Conservation (phyloP, 768 basidiomycete genomes). For the Suillus placidus region DNA sequence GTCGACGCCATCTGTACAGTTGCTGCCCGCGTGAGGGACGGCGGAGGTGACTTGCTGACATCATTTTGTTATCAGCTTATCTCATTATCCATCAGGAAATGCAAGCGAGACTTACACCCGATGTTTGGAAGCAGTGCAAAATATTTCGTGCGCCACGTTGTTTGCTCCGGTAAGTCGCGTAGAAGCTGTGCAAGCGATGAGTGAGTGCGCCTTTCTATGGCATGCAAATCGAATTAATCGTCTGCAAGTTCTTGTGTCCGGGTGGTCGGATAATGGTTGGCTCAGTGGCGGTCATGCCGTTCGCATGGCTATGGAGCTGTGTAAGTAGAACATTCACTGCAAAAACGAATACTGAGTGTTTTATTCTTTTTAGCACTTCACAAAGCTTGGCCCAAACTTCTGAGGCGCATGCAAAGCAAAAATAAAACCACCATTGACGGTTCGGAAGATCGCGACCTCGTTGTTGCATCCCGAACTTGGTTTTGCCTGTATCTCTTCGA, state of each 20-base stretch:
- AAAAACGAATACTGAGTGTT: not conserved
- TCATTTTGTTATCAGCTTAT: constrained; percentile 1
- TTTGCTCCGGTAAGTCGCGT: constrained; percentile 83
- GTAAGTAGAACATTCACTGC: constrained; percentile 44
- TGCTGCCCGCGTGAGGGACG: constrained; percentile 87
- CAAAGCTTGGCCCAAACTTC: constrained; percentile 85
- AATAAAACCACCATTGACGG: constrained; percentile 47
- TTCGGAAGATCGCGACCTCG: constrained; percentile 73
- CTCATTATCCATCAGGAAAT: constrained; percentile 49
- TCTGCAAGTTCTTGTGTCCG: constrained; percentile 77
- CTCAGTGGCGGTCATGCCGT: constrained; percentile 95
- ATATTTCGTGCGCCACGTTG: constrained; percentile 81
- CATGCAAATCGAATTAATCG: constrained; percentile 9
- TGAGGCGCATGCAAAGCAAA: constrained; percentile 74
- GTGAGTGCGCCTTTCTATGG: constrained; percentile 45
- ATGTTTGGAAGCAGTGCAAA: constrained; percentile 83
- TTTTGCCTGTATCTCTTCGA: constrained; percentile 94
- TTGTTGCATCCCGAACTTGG: constrained; percentile 86
- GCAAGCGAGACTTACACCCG: constrained; percentile 73
- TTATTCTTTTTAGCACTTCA: constrained; percentile 65
- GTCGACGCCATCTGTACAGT: constrained; percentile 94
- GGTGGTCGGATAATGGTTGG: constrained; percentile 98
- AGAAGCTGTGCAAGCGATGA: constrained; percentile 94
- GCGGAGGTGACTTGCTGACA: constrained; percentile 59
- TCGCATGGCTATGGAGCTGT: constrained; percentile 93